These are phyloP conservation scores for Cymbopogon citratus DNA, from an alignment of 176 grass and related monocot genomes.

Conservation along the genomic window DNA sequence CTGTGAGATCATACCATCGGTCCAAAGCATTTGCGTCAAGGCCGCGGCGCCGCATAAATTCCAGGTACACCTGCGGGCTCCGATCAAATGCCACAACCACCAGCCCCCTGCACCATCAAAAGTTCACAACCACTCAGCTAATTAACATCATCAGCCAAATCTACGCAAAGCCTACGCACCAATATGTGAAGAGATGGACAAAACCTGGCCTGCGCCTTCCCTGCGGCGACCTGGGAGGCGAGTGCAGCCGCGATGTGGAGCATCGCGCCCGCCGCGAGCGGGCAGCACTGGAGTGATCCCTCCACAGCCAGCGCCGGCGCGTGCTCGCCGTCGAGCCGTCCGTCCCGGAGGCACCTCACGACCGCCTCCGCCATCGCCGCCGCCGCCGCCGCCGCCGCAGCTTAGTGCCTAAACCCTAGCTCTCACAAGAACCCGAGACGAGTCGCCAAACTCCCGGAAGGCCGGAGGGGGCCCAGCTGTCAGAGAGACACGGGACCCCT, in stretches of 20 bases:
- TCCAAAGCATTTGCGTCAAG: conserved; percentile 43
- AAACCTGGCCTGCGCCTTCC: conserved; percentile 59
- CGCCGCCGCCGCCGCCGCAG: not conserved
- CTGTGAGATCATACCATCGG: conserved; percentile 42
- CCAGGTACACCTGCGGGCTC: conserved; percentile 56
- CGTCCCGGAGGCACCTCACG: conserved; percentile 52
- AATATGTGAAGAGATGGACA: not conserved
- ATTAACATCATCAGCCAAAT: not conserved
- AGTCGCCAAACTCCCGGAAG: not conserved
- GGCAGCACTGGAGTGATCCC: conserved; percentile 36
- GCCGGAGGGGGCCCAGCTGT: conserved; percentile 17
- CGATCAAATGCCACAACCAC: conserved; percentile 65
- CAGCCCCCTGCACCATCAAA: conserved; percentile 45
- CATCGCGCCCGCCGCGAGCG: conserved; percentile 38
- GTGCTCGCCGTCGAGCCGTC: conserved; percentile 62
- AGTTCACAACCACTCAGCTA: conserved; percentile 13
- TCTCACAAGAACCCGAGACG: not conserved
- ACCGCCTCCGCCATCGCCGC: conserved; percentile 51
- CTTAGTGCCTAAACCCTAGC: conserved; percentile 34
- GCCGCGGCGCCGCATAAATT: conserved; percentile 36
- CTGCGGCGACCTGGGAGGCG: conserved; percentile 34
- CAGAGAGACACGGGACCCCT: not conserved
- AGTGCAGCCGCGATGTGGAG: conserved; percentile 42
- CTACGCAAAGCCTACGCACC: not conserved
- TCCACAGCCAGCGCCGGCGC: conserved; percentile 45